Evolutionary conservation across 225 moss, liverwort and hornwort species (phyloP).

Genomic region (Physcomitrellopsis africana): DNA sequence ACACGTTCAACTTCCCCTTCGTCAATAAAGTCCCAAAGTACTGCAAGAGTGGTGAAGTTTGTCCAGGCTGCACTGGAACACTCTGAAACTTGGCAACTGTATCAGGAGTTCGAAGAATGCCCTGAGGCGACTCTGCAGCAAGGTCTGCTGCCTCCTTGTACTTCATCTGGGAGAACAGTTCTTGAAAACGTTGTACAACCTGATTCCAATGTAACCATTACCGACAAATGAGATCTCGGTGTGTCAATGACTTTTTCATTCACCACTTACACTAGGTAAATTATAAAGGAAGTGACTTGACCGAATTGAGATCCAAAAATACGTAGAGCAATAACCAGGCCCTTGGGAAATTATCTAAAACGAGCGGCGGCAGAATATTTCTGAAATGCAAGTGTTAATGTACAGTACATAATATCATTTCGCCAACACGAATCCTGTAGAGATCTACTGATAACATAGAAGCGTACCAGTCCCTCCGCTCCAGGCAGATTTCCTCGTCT

Average conservation of each 20-base stretch:
- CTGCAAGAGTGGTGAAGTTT: constrained; percentile 81
- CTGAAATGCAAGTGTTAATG: not conserved
- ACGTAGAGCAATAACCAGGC: not conserved
- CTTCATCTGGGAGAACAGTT: constrained; percentile 83
- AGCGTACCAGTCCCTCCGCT: constrained; percentile 86
- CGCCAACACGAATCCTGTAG: not conserved
- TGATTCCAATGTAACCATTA: constrained; percentile 18
- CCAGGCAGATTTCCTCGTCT: constrained; percentile 95
- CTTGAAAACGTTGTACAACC: constrained; percentile 91
- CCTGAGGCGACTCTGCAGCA: constrained; percentile 88
- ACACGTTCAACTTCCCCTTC: constrained; percentile 76
- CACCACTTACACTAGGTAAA: not conserved
- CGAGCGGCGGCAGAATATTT: not conserved
- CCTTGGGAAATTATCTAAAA: not conserved
- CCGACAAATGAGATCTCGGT: not conserved
- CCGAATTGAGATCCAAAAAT: not conserved
- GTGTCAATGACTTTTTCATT: not conserved
- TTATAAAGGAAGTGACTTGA: not conserved
- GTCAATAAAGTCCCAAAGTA: constrained; percentile 82
- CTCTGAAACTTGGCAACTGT: constrained; percentile 90
- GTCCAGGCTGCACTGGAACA: constrained; percentile 81
- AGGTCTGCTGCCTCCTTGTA: constrained; percentile 89
- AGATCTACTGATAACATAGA: not conserved
- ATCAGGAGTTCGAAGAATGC: constrained; percentile 80
- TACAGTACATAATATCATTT: not conserved